Conservation (phyloP, 2,329 filamentous ascomycete genomes). For the Sarocladium oryzae region DNA sequence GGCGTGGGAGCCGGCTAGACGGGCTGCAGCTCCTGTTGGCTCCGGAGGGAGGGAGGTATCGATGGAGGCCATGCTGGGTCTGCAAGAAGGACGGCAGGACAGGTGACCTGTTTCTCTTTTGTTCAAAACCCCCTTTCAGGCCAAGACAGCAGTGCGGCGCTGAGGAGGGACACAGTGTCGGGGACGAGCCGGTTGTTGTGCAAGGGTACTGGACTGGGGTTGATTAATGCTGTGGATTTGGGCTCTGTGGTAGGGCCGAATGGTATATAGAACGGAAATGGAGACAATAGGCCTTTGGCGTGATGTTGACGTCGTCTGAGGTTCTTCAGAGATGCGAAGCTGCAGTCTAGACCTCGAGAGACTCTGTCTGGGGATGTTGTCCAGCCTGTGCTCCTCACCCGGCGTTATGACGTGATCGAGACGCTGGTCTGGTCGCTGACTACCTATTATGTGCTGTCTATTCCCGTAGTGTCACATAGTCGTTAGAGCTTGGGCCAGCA, state of each 20-base stretch:
- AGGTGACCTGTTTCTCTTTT: background rate
- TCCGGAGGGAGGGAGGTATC: constrained; percentile 42
- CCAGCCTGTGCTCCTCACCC: background rate
- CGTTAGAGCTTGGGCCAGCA: background rate
- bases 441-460: background rate
- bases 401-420: background rate
- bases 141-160: too few relatives aligned
- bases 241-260: background rate
- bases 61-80: constrained; percentile 36
- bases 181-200: background rate
- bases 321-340: background rate
- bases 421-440: background rate
- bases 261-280: background rate
- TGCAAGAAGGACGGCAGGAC: too few relatives aligned
- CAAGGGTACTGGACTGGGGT: background rate
- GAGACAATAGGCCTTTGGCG: background rate
- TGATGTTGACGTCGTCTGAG: background rate
- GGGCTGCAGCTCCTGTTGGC: constrained; percentile 43
- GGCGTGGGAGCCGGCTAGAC: constrained; percentile 38
- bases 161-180: background rate
- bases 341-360: background rate
- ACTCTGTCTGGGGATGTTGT: background rate
- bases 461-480: background rate
- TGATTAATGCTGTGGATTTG: background rate
- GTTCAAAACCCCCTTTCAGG: too few relatives aligned